These are phyloP conservation scores for Saccharomyces mikatae DNA, from an alignment of 805 yeast genomes.

Conservation along the genomic window DNA sequence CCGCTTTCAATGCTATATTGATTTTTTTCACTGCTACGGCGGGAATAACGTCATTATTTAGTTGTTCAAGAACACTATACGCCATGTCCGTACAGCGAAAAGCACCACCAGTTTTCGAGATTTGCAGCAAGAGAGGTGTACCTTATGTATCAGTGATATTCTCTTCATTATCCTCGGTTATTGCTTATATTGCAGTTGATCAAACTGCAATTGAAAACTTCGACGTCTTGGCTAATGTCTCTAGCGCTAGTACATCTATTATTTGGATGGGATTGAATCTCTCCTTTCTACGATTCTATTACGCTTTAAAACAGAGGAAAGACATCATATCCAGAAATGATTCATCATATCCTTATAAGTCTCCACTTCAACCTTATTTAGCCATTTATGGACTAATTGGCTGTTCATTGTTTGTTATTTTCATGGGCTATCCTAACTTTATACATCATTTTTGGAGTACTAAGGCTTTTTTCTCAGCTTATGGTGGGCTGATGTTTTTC, in stretches of 20 bases:
- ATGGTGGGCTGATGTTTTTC: constrained; percentile 53
- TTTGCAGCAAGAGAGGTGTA: constrained; percentile 57
- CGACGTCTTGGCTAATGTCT: constrained; percentile 55
- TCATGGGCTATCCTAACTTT: constrained; percentile 59
- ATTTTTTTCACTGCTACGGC: constrained; percentile 51
- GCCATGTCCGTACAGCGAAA: constrained; percentile 46
- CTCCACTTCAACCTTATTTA: constrained; percentile 62
- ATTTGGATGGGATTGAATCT: constrained; percentile 73
- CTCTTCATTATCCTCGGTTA: constrained; percentile 50
- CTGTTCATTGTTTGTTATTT: constrained; percentile 40
- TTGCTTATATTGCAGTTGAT: constrained; percentile 54
- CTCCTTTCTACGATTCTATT: constrained; percentile 55
- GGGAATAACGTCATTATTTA: constrained; percentile 49
- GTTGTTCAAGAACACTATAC: constrained; percentile 53
- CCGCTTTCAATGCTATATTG: constrained; percentile 44
- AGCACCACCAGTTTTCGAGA: constrained; percentile 53
- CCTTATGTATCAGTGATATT: constrained; percentile 65
- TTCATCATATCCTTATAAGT: constrained; percentile 56
- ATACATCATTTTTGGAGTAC: constrained; percentile 52
- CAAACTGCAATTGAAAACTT: constrained; percentile 54
- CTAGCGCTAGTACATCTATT: constrained; percentile 67
- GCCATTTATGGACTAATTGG: constrained; percentile 58
- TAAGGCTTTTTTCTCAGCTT: constrained; percentile 54
- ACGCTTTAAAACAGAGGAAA: constrained; percentile 51
- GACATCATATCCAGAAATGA: constrained; percentile 60